phyloP scores from a whole-genome alignment of 1,284 basidiomycete genomes.

The Mycena sp. region DNA sequence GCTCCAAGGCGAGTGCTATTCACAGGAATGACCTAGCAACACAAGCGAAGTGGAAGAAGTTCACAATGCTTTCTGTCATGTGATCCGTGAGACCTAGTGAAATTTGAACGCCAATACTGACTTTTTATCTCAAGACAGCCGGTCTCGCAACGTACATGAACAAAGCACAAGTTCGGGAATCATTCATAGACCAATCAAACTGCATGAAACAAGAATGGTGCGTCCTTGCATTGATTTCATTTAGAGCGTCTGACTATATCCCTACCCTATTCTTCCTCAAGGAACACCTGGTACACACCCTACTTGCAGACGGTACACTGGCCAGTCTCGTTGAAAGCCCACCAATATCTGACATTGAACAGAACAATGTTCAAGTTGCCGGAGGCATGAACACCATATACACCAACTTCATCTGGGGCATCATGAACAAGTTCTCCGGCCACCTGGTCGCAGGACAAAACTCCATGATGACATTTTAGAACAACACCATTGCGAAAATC shows the following conservation, averaged over 20 bases:
- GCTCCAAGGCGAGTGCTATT: constrained; percentile 1
- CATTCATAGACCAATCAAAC: constrained; percentile 13
- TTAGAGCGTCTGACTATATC: background rate
- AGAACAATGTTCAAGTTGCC: constrained; percentile 2
- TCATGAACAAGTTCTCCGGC: constrained; percentile 11
- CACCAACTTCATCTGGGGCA: constrained; percentile 12
- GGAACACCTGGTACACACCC: constrained; percentile 15
- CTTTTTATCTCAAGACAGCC: background rate
- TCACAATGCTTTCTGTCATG: constrained; percentile 9
- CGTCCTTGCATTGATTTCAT: background rate
- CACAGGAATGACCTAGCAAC: background rate
- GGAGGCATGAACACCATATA: constrained; percentile 10
- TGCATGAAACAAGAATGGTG: constrained; percentile 16
- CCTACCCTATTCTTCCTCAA: too few species aligned
- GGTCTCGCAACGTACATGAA: constrained; percentile 17
- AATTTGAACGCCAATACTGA: background rate
- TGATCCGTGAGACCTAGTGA: background rate
- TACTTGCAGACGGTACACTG: background rate
- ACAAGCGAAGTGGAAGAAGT: constrained; percentile 9
- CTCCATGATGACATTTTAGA: constrained; percentile 1
- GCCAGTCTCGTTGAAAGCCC: background rate
- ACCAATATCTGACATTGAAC: background rate
- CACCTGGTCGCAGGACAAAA: background rate
- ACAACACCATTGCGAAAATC: background rate
- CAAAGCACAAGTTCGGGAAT: constrained; percentile 2